A percentile compares a stretch with the other conserved stretches of the same genome.
These are phyloP conservation scores for Hypoxylon lenormandii DNA, from an alignment of 495 filamentous ascomycete species.

Conservation along the genomic window DNA sequence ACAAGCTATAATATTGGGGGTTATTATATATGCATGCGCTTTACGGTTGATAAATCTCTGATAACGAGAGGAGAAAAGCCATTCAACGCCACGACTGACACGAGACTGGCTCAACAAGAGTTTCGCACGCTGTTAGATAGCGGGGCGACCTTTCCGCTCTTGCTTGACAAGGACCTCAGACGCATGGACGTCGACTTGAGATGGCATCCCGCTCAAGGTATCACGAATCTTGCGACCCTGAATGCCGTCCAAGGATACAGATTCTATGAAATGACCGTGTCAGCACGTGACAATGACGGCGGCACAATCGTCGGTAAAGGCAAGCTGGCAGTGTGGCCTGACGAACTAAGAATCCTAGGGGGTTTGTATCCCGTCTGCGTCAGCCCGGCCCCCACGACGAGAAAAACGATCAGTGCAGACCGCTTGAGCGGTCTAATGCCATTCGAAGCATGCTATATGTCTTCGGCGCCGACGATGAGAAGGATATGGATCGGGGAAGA, in stretches of 20 bases:
- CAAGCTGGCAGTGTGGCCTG: conserved; percentile 43
- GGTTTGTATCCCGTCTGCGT: conserved; percentile 43
- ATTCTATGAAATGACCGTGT: conserved; percentile 59
- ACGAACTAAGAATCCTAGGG: conserved; percentile 35
- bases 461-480: conserved; percentile 54
- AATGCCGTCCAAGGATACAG: conserved; percentile 37
- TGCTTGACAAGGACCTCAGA: conserved; percentile 53
- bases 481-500: conserved; percentile 58
- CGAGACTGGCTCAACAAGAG: conserved; percentile 11
- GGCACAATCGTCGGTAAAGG: conserved; percentile 35
- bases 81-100: background rate
- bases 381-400: conserved; percentile 2
- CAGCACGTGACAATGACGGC: conserved; percentile 44
- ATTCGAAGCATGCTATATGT: conserved; percentile 57
- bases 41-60: conserved; percentile 10
- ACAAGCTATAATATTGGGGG: conserved; percentile 26
- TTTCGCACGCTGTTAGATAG: conserved; percentile 57
- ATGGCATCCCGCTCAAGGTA: conserved; percentile 57
- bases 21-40: conserved; percentile 27
- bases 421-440: conserved; percentile 61
- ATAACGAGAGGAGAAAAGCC: conserved; percentile 11
- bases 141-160: conserved; percentile 59
- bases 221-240: conserved; percentile 33
- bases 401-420: background rate
- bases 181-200: conserved; percentile 50